Conservation (phyloP, 208 protist genomes). For the Crithidia mellificae region DNA sequence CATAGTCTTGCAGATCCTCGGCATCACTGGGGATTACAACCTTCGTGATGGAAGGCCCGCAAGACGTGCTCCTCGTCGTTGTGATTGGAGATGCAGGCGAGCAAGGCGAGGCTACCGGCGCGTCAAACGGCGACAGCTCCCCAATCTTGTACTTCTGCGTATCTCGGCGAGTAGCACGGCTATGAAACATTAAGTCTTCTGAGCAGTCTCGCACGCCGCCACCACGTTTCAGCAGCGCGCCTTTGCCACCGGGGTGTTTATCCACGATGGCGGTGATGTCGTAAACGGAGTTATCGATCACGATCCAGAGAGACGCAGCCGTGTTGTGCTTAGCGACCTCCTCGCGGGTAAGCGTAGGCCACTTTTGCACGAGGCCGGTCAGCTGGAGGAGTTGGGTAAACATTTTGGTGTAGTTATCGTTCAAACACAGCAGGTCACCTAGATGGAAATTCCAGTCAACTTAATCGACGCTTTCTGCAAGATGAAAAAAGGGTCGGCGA, state of each 20-base stretch:
- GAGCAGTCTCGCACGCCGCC: constrained; percentile 72
- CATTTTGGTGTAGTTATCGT: constrained; percentile 5
- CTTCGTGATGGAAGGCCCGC: constrained; percentile 10
- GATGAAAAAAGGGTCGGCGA: too few relatives aligned
- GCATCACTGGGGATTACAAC: constrained; percentile 22
- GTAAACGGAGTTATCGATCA: constrained; percentile 67
- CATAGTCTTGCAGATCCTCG: constrained; percentile 4
- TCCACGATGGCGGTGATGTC: constrained; percentile 68
- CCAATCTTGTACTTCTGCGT: constrained; percentile 63
- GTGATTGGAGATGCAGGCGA: neutral
- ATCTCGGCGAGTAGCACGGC: constrained; percentile 35
- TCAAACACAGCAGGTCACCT: neutral
- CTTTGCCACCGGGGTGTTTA: constrained; percentile 60
- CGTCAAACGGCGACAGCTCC: constrained; percentile 38
- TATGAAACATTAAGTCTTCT: constrained; percentile 66
- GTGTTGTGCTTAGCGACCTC: constrained; percentile 68
- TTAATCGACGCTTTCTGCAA: too few relatives aligned
- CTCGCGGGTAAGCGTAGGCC: constrained; percentile 52
- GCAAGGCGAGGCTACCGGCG: constrained; percentile 3
- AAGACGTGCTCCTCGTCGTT: neutral
- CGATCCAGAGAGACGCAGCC: constrained; percentile 62
- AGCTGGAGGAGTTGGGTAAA: constrained; percentile 40
- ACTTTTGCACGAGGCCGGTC: constrained; percentile 47
- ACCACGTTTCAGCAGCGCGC: constrained; percentile 65
- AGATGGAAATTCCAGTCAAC: too few relatives aligned